Evolutionary conservation across 371 early-diverging fungal genomes (phyloP), one percentile per base, ranked within the genome.

Genomic region (Rhizopus microsporus): DNA sequence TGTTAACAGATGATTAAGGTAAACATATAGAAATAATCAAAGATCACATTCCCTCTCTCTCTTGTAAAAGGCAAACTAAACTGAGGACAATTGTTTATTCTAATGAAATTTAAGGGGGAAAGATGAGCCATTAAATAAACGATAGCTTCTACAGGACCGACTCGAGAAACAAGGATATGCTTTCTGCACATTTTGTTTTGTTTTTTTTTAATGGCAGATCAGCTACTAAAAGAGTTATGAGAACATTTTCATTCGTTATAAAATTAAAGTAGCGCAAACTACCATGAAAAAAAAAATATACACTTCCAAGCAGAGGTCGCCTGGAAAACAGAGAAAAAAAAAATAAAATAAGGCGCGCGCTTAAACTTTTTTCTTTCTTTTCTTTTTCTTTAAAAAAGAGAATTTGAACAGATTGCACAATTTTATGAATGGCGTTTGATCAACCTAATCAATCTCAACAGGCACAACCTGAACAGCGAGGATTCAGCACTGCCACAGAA

Each of bases 341-440:
- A 54, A 42, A 54, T 30, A 54, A 54, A 54, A 17, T 13, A 13
- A 13, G 30, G 30, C 42, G 46, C 43, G 55, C 45, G 42, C 45
- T 32, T 30, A 46, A 46, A 46, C 17, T 9, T n/a, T 23, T 46
- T 45, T 35, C 30, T 56, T 29, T 46, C 30, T 39, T 37, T 46
- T 56, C 32, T 23, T 38, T 49, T 37, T 48, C 34, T 37, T 6
- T 42, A 23, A 23, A 46, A 46, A 9, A 16, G 8, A 46, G 8
- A 46, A 23, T 29, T 23, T 23, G 12, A 46, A 12, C 46, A 23
- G 29, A 23, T 46, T 46, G 46, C 29, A 29, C 23, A 23, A 23
- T 54, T 59, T 23, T 49, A 58, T 69, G 65, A 56, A 71, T 72
- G 72, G 57, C 68, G 54, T 68, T 72, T 64, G 73, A 72, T 64